phyloP scores from a whole-genome alignment of 257 asterid species.

The Solanum tarapatanum region DNA sequence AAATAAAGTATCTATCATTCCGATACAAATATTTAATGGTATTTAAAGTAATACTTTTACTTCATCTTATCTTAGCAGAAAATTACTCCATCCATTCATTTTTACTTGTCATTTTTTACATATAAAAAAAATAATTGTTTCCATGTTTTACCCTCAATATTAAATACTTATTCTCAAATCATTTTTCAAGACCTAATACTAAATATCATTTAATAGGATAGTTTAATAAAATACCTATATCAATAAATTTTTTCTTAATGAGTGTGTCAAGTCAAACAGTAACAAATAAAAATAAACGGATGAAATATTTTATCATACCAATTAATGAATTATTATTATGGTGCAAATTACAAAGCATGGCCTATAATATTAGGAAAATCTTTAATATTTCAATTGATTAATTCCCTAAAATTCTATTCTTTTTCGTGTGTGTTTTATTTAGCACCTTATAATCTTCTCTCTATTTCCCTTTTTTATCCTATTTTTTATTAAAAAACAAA shows the following conservation, averaged over 20 bases:
- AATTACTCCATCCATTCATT: background rate
- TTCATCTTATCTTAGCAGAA: background rate
- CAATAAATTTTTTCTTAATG: too few species aligned
- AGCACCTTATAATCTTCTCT: background rate
- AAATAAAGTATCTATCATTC: too few species aligned
- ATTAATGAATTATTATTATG: background rate
- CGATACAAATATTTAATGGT: too few species aligned
- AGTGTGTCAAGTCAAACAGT: too few species aligned
- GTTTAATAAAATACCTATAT: too few species aligned
- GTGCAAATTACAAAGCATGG: background rate
- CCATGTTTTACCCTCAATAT: accelerated
- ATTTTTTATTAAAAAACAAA: too few species aligned
- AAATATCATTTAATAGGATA: too few species aligned
- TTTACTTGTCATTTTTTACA: background rate
- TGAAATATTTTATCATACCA: background rate
- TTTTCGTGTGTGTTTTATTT: background rate
- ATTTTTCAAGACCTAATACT: too few species aligned
- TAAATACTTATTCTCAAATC: too few species aligned
- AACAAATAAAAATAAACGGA: background rate
- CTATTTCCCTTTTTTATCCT: background rate
- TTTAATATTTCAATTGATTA: too few species aligned
- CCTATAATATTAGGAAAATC: background rate
- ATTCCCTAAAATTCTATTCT: background rate
- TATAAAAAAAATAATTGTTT: too few species aligned
- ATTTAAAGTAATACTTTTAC: background rate